phyloP scores from a whole-genome alignment of 208 protist genomes.

The Trypanosoma vivax region DNA sequence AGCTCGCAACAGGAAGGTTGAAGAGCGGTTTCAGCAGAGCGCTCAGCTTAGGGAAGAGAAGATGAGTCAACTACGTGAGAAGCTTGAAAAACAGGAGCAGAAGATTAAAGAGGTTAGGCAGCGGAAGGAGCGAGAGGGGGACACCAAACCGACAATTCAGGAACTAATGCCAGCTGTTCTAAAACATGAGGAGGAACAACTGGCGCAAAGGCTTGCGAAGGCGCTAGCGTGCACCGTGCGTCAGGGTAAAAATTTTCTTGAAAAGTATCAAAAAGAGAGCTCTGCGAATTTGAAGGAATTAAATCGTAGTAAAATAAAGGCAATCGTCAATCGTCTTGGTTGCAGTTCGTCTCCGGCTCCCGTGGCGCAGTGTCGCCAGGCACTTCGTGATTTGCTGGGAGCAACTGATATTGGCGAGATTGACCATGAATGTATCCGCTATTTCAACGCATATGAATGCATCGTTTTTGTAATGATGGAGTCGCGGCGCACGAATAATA shows the following conservation, averaged over 20 bases:
- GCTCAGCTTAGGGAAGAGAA: conserved; percentile 24
- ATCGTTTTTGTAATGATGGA: conserved; percentile 49
- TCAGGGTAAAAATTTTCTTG: conserved; percentile 51
- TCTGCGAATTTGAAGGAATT: conserved; percentile 49
- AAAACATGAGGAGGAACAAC: conserved; percentile 52
- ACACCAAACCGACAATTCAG: conserved; percentile 22
- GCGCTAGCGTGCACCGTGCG: conserved; percentile 31
- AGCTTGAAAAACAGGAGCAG: conserved; percentile 61
- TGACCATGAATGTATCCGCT: conserved; percentile 76
- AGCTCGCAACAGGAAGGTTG: conserved; percentile 17
- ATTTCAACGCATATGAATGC: conserved; percentile 68
- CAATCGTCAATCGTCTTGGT: conserved; percentile 45
- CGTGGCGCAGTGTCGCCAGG: conserved; percentile 45
- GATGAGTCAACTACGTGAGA: conserved; percentile 16
- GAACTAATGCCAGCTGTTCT: conserved; percentile 48
- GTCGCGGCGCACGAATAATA: conserved; percentile 49
- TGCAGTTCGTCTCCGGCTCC: conserved; percentile 14
- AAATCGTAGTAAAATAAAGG: conserved; percentile 63
- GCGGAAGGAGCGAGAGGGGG: conserved; percentile 45
- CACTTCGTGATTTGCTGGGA: conserved; percentile 53
- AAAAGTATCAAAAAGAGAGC: conserved; percentile 80
- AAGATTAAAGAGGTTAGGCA: conserved; percentile 57
- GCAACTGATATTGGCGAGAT: conserved; percentile 28
- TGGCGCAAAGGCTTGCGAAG: conserved; percentile 41
- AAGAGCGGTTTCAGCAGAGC: conserved; percentile 32